Evolutionary conservation across 75 land plant genomes (phyloP).

Genomic region (Picea sitchensis): DNA sequence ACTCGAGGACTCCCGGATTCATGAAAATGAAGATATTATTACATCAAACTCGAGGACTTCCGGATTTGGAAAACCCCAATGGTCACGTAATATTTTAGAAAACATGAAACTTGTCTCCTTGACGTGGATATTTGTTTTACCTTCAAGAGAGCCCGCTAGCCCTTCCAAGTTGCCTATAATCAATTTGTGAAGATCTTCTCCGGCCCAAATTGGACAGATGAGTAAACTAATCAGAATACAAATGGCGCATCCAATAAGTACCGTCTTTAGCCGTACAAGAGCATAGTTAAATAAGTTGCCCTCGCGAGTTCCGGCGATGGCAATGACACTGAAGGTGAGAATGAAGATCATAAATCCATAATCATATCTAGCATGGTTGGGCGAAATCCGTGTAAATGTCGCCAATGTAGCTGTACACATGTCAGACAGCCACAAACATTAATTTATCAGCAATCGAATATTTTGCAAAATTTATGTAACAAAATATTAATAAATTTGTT

Average conservation of each 20-base stretch:
- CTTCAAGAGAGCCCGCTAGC: conserved; percentile 40
- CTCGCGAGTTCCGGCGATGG: conserved; percentile 38
- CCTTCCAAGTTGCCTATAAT: conserved; percentile 28
- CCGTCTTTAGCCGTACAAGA: conserved; percentile 29
- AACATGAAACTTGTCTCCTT: too few species aligned
- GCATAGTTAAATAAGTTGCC: conserved; percentile 19
- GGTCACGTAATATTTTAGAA: too few species aligned
- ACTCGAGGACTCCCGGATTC: too few species aligned
- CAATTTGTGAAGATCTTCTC: conserved; percentile 31
- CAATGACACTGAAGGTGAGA: conserved; percentile 53
- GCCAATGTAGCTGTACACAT: conserved; percentile 27
- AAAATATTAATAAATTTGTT: too few species aligned
- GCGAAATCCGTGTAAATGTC: conserved; percentile 48
- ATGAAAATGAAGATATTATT: too few species aligned
- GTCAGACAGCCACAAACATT: too few species aligned
- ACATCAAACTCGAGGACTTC: too few species aligned
- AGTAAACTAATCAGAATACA: conserved; percentile 32
- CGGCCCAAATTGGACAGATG: conserved; percentile 47
- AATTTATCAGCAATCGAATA: too few species aligned
- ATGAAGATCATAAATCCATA: conserved; percentile 57
- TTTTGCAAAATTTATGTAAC: neutral
- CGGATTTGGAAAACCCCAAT: too few species aligned
- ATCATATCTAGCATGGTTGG: conserved; percentile 40
- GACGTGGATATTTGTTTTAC: conserved; percentile 9
- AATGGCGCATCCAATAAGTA: conserved; percentile 27